Percentiles rank a stretch among this genome's conserved stretches.
Evolutionary conservation across 2,329 filamentous ascomycete species (phyloP).

Genomic region (Diatrype stigma): DNA sequence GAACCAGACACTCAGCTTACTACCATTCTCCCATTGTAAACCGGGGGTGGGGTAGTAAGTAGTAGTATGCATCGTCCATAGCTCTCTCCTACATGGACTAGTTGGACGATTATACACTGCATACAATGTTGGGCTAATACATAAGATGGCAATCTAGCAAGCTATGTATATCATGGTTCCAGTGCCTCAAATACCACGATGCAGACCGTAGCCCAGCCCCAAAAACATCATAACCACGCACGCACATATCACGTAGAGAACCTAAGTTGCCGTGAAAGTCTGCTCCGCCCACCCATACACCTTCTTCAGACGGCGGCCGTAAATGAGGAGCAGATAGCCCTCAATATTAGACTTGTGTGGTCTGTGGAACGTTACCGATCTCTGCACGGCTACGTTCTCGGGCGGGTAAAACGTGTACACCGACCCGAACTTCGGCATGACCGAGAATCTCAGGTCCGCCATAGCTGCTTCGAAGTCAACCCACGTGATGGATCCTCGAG

Average conservation of each 20-base stretch:
- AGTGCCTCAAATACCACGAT: too few species aligned
- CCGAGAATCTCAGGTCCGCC: constrained; percentile 36
- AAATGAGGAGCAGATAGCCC: constrained; percentile 23
- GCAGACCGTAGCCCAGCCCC: too few species aligned
- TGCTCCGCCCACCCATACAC: constrained; percentile 32
- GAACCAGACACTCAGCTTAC: too few species aligned
- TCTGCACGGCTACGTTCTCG: constrained; percentile 16
- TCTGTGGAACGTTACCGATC: constrained; percentile 32
- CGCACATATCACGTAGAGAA: not conserved
- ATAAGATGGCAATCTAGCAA: too few species aligned
- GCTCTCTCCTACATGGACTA: too few species aligned
- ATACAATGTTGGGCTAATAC: too few species aligned
- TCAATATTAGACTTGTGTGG: constrained; percentile 34
- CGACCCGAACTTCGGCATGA: constrained; percentile 37
- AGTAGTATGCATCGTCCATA: too few species aligned
- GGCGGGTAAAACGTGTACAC: constrained; percentile 37
- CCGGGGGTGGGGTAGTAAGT: too few species aligned
- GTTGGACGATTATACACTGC: too few species aligned
- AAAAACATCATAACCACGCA: too few species aligned
- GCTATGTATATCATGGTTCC: too few species aligned
- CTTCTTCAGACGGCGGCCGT: constrained; percentile 28
- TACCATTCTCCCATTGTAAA: too few species aligned
- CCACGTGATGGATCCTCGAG: constrained; percentile 32
- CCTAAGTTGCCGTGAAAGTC: constrained; percentile 23
- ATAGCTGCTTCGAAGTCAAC: constrained; percentile 36